Evolutionary conservation across 2,329 filamentous ascomycete genomes (phyloP).

Genomic region (Cladophialophora carrionii): DNA sequence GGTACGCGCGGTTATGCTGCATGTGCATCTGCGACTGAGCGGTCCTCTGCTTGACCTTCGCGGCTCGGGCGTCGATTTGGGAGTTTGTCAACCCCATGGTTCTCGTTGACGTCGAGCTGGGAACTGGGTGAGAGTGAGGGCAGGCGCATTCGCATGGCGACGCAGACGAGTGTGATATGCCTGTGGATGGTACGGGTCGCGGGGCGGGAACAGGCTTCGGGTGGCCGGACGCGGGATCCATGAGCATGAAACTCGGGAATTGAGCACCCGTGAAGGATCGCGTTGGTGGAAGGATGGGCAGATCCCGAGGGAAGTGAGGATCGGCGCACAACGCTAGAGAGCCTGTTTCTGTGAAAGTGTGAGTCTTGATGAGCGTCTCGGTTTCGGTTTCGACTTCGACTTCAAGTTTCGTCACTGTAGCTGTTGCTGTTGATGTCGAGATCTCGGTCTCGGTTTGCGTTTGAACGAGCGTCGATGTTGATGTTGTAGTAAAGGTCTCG

Average conservation of each 20-base stretch:
- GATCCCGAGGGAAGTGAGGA: background rate
- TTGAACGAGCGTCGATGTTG: background rate
- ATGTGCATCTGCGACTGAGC: background rate
- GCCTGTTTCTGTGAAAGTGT: background rate
- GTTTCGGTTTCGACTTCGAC: background rate
- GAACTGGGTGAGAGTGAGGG: background rate
- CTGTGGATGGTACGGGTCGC: background rate
- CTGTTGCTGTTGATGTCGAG: background rate
- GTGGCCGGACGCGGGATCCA: background rate
- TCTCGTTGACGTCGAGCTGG: no score
- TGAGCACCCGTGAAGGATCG: background rate
- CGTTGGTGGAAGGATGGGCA: background rate
- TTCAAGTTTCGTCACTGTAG: background rate
- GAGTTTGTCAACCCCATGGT: background rate
- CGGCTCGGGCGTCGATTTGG: background rate
- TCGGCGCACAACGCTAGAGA: background rate
- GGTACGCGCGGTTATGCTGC: background rate
- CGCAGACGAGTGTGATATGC: background rate
- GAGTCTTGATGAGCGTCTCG: background rate
- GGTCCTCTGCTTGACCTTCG: background rate
- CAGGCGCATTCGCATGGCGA: slow-evolving; percentile 1
- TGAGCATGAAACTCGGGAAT: background rate
- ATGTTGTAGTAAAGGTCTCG: background rate
- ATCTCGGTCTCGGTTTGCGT: background rate
- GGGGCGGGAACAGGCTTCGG: background rate